These are phyloP conservation scores for Allodekkera sacchari DNA, from an alignment of 805 yeast species.

Conservation along the genomic window DNA sequence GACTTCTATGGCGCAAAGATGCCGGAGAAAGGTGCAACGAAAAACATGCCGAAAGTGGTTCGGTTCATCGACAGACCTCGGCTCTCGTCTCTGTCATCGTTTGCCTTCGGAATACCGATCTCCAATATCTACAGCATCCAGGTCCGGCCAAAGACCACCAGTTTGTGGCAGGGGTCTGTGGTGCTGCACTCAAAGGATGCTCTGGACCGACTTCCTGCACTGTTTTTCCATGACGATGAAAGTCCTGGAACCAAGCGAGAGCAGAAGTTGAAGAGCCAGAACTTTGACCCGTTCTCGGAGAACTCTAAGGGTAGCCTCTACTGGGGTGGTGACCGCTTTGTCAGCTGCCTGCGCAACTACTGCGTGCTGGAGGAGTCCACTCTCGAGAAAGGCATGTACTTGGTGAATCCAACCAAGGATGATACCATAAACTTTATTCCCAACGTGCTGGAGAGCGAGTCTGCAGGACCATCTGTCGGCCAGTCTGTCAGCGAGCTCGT, in stretches of 20 bases:
- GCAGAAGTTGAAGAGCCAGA: slow-evolving; percentile 48
- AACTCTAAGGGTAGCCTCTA: slow-evolving; percentile 42
- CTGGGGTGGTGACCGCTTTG: slow-evolving; percentile 90
- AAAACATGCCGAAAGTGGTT: slow-evolving; percentile 17
- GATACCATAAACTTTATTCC: slow-evolving; percentile 57
- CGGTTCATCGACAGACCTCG: slow-evolving; percentile 45
- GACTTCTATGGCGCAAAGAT: slow-evolving; percentile 14
- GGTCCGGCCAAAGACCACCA: slow-evolving; percentile 72
- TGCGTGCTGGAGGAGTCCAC: slow-evolving; percentile 62
- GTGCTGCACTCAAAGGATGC: slow-evolving; percentile 60
- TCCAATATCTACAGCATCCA: slow-evolving; percentile 68
- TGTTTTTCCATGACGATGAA: slow-evolving; percentile 90
- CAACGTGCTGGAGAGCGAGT: slow-evolving; percentile 27
- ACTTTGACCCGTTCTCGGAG: slow-evolving; percentile 68
- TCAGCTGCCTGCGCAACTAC: slow-evolving; percentile 42
- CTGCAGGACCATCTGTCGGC: slow-evolving; percentile 22
- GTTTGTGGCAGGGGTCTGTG: slow-evolving; percentile 90
- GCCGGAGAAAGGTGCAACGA: slow-evolving; percentile 7
- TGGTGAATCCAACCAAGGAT: slow-evolving; percentile 69
- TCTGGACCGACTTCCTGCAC: slow-evolving; percentile 59
- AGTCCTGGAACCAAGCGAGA: slow-evolving; percentile 63
- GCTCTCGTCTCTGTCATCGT: slow-evolving; percentile 44
- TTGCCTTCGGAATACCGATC: slow-evolving; percentile 59
- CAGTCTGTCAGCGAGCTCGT: slow-evolving; percentile 39
- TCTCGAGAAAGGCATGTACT: slow-evolving; percentile 60